Evolutionary conservation across 352 stramenopile genomes (phyloP).

Genomic region (Pythium phragmitis): DNA sequence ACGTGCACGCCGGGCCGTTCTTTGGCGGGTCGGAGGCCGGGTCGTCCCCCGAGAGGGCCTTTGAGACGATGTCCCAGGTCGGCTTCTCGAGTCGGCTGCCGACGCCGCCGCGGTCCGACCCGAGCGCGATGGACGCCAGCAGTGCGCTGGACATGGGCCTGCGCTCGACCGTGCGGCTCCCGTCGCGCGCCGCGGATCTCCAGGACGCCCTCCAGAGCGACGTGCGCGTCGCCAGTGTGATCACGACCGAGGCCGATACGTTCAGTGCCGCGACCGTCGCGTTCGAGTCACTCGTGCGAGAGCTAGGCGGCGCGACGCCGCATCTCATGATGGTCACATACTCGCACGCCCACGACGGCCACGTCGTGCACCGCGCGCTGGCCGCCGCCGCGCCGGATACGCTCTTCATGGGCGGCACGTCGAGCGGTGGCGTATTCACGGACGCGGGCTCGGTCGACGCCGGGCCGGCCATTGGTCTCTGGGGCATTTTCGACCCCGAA

Average conservation of each 20-base stretch:
- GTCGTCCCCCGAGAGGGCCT: constrained; percentile 30
- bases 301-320: constrained; percentile 57
- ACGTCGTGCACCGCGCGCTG: constrained; percentile 58
- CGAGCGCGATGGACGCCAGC: background rate
- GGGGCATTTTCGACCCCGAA: constrained; percentile 83
- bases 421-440: constrained; percentile 64
- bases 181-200: constrained; percentile 6
- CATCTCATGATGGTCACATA: constrained; percentile 85
- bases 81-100: constrained; percentile 12
- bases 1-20: background rate
- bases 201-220: constrained; percentile 37
- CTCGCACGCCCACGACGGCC: constrained; percentile 57
- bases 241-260: constrained; percentile 62
- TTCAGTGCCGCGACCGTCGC: constrained; percentile 49
- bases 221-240: constrained; percentile 70
- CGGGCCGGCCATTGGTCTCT: constrained; percentile 56
- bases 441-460: constrained; percentile 36
- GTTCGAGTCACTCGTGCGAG: constrained; percentile 54
- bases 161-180: constrained; percentile 26
- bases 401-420: constrained; percentile 81
- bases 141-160: constrained; percentile 11
- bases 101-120: constrained; percentile 14
- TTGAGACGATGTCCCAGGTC: constrained; percentile 7
- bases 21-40: constrained; percentile 17
- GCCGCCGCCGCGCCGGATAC: constrained; percentile 62